Evolutionary conservation across 495 filamentous ascomycete genomes (phyloP).

Genomic region (Penicillium paradoxum): DNA sequence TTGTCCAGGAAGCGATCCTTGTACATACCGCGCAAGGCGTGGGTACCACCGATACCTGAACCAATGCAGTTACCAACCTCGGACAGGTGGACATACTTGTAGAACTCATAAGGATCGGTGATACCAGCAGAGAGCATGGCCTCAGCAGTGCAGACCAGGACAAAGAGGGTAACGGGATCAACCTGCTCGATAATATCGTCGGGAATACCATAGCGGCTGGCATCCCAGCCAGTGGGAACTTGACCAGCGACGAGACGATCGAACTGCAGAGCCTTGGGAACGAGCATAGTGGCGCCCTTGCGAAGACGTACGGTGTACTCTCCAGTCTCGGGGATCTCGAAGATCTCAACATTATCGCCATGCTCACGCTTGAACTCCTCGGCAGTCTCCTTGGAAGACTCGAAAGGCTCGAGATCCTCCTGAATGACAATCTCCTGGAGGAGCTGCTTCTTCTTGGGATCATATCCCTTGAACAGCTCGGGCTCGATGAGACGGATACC

Average conservation of each 20-base stretch:
- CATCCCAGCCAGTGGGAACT: constrained; percentile 95
- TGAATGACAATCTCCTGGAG: constrained; percentile 96
- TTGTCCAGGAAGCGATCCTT: constrained; percentile 95
- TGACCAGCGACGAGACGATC: constrained; percentile 96
- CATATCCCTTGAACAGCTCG: constrained; percentile 94
- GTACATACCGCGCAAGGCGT: constrained; percentile 94
- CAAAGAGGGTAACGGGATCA: constrained; percentile 90
- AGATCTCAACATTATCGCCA: constrained; percentile 94
- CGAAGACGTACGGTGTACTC: constrained; percentile 90
- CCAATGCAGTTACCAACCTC: constrained; percentile 98
- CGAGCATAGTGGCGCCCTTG: constrained; percentile 89
- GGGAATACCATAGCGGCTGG: constrained; percentile 88
- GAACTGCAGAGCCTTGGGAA: constrained; percentile 95
- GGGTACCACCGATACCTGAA: constrained; percentile 92
- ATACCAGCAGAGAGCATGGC: constrained; percentile 88
- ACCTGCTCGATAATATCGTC: constrained; percentile 98
- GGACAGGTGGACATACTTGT: constrained; percentile 98
- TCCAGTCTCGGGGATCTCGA: constrained; percentile 89
- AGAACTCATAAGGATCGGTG: constrained; percentile 99
- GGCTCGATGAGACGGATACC: constrained; percentile 98
- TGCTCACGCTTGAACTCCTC: constrained; percentile 97
- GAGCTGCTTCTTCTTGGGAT: constrained; percentile 96
- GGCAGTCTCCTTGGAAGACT: constrained; percentile 93
- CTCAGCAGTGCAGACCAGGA: constrained; percentile 89
- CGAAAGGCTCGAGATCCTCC: constrained; percentile 94